These are phyloP conservation scores for Elaphomyces granulatus DNA, from an alignment of 495 filamentous ascomycete species.

Conservation along the genomic window DNA sequence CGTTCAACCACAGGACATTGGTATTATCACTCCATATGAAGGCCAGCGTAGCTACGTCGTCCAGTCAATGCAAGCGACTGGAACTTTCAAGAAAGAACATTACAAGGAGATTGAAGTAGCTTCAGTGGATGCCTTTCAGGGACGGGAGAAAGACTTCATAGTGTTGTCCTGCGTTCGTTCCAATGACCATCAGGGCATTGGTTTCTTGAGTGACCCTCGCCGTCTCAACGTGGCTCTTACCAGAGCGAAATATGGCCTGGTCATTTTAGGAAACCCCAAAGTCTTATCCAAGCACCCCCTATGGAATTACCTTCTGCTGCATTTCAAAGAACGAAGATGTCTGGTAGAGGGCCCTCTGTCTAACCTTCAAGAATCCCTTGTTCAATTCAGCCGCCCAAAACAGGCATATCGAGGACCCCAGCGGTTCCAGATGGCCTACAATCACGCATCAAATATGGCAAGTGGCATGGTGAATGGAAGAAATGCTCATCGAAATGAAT, in stretches of 20 bases:
- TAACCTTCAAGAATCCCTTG: constrained; percentile 84
- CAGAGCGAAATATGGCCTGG: constrained; percentile 88
- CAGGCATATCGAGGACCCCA: constrained; percentile 83
- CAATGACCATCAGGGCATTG: constrained; percentile 98
- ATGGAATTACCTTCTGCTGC: constrained; percentile 90
- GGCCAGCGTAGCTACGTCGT: constrained; percentile 98
- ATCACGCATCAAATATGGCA: constrained; percentile 44
- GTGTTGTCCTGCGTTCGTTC: constrained; percentile 96
- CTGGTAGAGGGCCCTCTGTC: constrained; percentile 94
- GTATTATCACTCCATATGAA: constrained; percentile 98
- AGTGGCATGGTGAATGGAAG: constrained; percentile 35
- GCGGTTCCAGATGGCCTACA: constrained; percentile 73
- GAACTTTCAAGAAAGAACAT: constrained; percentile 92
- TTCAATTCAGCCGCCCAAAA: constrained; percentile 92
- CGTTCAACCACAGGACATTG: constrained; percentile 79
- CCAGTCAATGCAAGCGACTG: constrained; percentile 94
- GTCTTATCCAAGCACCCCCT: constrained; percentile 94
- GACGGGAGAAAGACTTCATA: constrained; percentile 98
- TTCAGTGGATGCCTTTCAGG: constrained; percentile 97
- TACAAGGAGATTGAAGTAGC: constrained; percentile 99
- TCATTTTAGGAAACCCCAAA: constrained; percentile 96
- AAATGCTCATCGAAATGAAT: constrained; percentile 50
- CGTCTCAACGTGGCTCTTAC: constrained; percentile 98
- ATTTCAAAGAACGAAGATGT: constrained; percentile 96
- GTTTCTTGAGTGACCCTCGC: constrained; percentile 95